Evolutionary conservation across 257 asterid genomes (phyloP), one percentile per base, ranked within the genome.

Genomic region (Asclepias syriaca): DNA sequence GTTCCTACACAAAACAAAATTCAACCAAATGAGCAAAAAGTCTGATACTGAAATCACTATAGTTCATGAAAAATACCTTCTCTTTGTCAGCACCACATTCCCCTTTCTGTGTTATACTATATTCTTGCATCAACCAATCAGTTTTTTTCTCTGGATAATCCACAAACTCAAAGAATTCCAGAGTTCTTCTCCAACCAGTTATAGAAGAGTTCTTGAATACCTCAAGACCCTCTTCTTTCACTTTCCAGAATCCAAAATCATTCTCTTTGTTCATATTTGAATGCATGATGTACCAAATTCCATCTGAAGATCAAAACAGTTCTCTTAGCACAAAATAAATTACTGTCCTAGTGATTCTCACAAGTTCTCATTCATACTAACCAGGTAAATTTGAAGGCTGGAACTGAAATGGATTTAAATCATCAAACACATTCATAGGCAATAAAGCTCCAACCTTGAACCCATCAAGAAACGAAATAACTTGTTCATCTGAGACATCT

Each of bases 121-220:
- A 88, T 73, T 89, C 93, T 29, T 82, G 93, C 90, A 89, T 89
- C 66, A 81, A 68, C 93, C 88, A 87, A 60, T 71, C 72, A 16
- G 95, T 85, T 79, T 24, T 75, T 55, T 65, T 74, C 65, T 71
- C 85, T 21, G 56, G 55, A 24, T 84, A 77, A 66, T 74, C 81
- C 60, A 61, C 74, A 70, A 85, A 83, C 76, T 79, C 85, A 24
- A 82, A 73, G 66, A 80, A 91, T 59, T 85, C 91, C 51, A 80
- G 75, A 21, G 88, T 84, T 24, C 86, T 86, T 80, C 82, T 87
- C 89, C 87, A 84, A 66, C 91, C 95, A 75, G n/a, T 65, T 39
- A 87, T 70, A 45, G 2, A 51, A 21, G 87, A 65, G 78, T 86
- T 76, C 13, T 75, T 70, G 55, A 80, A 82, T 66, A 91, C 79